Evolutionary conservation across 495 filamentous ascomycete genomes (phyloP).

Genomic region (Podospora fimiseda): DNA sequence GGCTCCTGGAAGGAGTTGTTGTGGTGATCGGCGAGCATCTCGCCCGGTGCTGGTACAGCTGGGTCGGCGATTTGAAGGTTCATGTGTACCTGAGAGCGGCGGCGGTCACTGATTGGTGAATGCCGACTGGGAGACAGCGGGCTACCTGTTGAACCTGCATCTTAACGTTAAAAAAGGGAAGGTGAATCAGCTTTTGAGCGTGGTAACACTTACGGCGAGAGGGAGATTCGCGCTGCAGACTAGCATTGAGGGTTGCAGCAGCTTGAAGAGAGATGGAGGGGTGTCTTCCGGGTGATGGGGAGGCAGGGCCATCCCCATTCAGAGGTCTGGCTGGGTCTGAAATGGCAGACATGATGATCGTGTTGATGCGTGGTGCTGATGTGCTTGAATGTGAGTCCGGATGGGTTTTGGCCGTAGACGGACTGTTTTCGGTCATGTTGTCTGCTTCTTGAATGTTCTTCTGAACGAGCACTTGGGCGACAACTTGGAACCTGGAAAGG

Average conservation of each 20-base stretch:
- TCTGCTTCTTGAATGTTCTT: background rate
- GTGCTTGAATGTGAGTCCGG: background rate
- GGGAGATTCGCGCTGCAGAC: constrained; percentile 57
- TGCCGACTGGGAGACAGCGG: constrained; percentile 47
- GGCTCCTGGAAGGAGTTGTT: constrained; percentile 33
- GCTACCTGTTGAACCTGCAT: constrained; percentile 48
- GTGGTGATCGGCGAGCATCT: constrained; percentile 48
- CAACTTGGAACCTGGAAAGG: too few species aligned
- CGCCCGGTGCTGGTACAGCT: constrained; percentile 52
- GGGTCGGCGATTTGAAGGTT: constrained; percentile 70
- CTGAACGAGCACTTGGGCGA: too few species aligned
- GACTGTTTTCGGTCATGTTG: background rate
- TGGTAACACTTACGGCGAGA: constrained; percentile 40
- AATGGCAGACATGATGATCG: constrained; percentile 35
- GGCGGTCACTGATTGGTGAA: constrained; percentile 51
- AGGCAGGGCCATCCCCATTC: constrained; percentile 34
- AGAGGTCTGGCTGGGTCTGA: constrained; percentile 31
- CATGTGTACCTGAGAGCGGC: constrained; percentile 64
- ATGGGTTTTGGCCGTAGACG: background rate
- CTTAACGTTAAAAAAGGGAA: background rate
- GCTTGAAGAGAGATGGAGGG: constrained; percentile 60
- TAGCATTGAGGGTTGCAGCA: constrained; percentile 63
- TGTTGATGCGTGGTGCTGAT: background rate
- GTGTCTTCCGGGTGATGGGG: constrained; percentile 48
- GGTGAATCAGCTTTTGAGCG: background rate